A percentile compares a stretch with the other conserved stretches of the same genome.
Evolutionary conservation across 805 yeast species (phyloP).

Genomic region (Diddensiella caesifluorescens): DNA sequence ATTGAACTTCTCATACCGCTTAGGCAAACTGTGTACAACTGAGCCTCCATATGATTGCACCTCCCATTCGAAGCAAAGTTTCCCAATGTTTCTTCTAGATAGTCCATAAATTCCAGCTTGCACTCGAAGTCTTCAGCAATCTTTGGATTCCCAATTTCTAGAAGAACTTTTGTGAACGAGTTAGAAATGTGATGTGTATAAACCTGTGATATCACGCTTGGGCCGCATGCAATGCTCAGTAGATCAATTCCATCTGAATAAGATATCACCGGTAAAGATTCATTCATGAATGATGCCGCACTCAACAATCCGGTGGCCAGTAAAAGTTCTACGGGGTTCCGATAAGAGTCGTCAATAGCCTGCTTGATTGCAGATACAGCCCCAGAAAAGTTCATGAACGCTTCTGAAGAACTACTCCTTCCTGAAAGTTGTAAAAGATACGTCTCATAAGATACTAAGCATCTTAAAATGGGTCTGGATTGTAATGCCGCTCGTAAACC

Average conservation of each 20-base stretch:
- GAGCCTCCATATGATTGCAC: not conserved
- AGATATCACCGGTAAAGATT: conserved; percentile 4
- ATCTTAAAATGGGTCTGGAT: conserved; percentile 1
- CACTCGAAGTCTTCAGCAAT: no score
- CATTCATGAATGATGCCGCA: conserved; percentile 6
- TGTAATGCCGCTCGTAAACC: conserved; percentile 5
- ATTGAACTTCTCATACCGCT: conserved; percentile 1
- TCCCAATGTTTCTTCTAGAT: not conserved
- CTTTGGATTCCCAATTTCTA: not conserved
- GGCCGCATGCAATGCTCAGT: conserved; percentile 3
- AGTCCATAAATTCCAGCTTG: conserved; percentile 5
- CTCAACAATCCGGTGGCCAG: conserved; percentile 6
- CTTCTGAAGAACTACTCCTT: not conserved
- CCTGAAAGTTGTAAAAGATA: not conserved
- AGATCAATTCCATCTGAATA: conserved; percentile 5
- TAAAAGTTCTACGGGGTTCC: conserved; percentile 2
- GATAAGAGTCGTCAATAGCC: not conserved
- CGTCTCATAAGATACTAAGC: not conserved
- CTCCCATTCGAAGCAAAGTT: not conserved
- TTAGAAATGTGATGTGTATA: not conserved
- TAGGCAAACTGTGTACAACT: conserved; percentile 1
- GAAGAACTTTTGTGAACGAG: not conserved
- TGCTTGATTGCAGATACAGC: conserved; percentile 1
- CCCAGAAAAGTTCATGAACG: not conserved
- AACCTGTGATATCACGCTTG: conserved; percentile 1